Evolutionary conservation across 1,284 basidiomycete genomes (phyloP), one percentile per base, ranked within the genome.

Genomic region (Cryptococcus sp.): DNA sequence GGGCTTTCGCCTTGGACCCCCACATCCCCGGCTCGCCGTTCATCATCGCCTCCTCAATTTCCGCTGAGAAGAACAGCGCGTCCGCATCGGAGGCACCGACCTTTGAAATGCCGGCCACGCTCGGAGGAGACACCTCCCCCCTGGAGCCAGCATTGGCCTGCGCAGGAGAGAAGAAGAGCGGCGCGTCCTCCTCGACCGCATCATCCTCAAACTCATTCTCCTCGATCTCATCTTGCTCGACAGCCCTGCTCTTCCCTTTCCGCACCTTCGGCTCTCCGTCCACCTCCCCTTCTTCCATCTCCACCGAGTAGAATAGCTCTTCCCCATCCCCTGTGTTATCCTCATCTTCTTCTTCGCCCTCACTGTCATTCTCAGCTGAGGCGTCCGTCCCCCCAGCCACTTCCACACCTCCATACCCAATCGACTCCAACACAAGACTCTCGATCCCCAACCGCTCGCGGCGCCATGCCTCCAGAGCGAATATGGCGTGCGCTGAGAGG

Each of bases 391-490:
- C 42, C 3, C 7, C 42, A 44, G 35, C 24, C 28, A 9, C 33
- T 36, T 7, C 15, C n/a, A 7, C 35, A 24, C 18, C 38, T 40
- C 50, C 33, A 50, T 63, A 65, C 61, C 61, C 63, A 8, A 57
- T 63, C 1, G 53, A 52, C n/a, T 61, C 53, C 54, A 65, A 56
- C 36, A 58, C 61, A 20, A 70, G 52, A 18, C 61, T 64, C 18
- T 59, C 56, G 12, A 73, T 46, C 7, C 61, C 62, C 11, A 73
- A 51, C 1, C 59, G 45, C 46, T 70, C 60, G 15, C 73, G 59
- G 15, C 73, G 61, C 73, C 73, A 75, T 9, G 56, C 57, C 48
- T 75, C 73, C 13, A 75, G 61, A 1, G 64, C 60, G 50, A 71
- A 71, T 16, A 75, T 60, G 3, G 71, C 70, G 0, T 67, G 66